These are phyloP conservation scores for Alternaria dauci DNA, from an alignment of 2,329 filamentous ascomycete species.

Conservation along the genomic window DNA sequence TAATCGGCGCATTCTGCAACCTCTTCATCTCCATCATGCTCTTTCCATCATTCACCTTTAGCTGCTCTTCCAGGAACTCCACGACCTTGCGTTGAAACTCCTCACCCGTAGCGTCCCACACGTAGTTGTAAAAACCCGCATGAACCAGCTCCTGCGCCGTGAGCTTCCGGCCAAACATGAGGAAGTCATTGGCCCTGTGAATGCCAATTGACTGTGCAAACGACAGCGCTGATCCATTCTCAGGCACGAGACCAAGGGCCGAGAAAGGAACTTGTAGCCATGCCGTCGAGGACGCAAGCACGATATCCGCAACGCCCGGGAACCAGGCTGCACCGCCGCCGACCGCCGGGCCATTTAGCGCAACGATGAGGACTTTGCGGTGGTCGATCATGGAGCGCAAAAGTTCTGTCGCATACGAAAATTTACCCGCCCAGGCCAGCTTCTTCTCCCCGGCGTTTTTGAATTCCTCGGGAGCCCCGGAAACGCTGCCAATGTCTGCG, in stretches of 20 bases:
- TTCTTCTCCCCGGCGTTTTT: slow-evolving; percentile 48
- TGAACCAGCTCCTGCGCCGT: slow-evolving; percentile 54
- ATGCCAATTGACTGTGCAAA: slow-evolving; percentile 60
- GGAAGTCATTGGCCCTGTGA: slow-evolving; percentile 61
- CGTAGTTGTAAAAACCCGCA: slow-evolving; percentile 57
- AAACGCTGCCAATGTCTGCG: slow-evolving; percentile 56
- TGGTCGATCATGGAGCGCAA: slow-evolving; percentile 38
- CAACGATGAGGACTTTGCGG: slow-evolving; percentile 60
- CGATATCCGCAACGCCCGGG: slow-evolving; percentile 58
- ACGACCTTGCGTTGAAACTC: slow-evolving; percentile 55
- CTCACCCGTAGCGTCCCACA: slow-evolving; percentile 53
- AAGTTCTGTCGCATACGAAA: slow-evolving; percentile 25
- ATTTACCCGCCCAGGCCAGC: slow-evolving; percentile 35
- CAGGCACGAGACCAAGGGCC: slow-evolving; percentile 59
- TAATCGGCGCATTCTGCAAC: slow-evolving; percentile 57
- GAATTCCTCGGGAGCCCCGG: neutral
- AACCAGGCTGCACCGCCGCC: slow-evolving; percentile 63
- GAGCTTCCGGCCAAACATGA: slow-evolving; percentile 61
- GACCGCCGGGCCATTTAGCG: slow-evolving; percentile 61
- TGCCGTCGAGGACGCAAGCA: slow-evolving; percentile 55
- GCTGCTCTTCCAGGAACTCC: slow-evolving; percentile 54
- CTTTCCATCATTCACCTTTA: slow-evolving; percentile 59
- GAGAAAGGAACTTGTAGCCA: slow-evolving; percentile 61
- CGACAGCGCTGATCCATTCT: slow-evolving; percentile 57
- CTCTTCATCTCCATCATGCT: slow-evolving; percentile 64